phyloP scores from a whole-genome alignment of 148 eudicot species.

The Vaccinium darrowii region DNA sequence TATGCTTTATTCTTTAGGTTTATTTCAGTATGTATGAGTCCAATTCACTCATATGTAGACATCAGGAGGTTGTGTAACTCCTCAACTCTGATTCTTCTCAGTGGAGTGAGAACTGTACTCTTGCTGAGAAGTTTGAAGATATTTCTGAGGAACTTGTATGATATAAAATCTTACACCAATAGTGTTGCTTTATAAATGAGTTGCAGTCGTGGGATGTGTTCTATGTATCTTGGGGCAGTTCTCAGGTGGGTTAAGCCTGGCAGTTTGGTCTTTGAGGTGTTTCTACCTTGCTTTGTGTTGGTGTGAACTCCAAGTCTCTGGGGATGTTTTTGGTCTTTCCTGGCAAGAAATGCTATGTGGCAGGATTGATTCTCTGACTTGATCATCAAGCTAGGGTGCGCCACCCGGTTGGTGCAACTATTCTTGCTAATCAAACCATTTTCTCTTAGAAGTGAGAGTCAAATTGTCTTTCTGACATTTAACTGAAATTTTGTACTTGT shows the following conservation, averaged over 20 bases:
- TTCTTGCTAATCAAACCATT: no score
- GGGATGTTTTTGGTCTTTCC: no score
- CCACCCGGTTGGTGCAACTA: no score
- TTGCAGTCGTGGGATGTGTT: neutral
- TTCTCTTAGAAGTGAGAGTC: no score
- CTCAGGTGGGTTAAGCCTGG: neutral
- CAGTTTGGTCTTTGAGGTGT: neutral
- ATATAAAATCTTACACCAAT: neutral
- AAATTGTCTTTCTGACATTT: no score
- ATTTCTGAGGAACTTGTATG: neutral
- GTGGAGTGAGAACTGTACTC: neutral
- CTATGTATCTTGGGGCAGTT: neutral
- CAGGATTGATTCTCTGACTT: no score
- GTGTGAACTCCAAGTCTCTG: neutral
- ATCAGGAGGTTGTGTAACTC: neutral
- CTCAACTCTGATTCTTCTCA: neutral
- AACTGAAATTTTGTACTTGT: no score
- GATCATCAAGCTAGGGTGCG: no score
- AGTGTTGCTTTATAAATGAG: neutral
- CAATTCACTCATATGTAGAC: neutral
- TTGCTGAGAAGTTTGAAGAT: neutral
- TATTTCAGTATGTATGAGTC: constrained; percentile 8
- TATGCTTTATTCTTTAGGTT: neutral
- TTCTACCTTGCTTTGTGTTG: neutral
- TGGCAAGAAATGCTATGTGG: no score